Evolutionary conservation across 805 yeast species (phyloP), one percentile per base, ranked within the genome.

Genomic region (Kazachstania bromeliacearum): DNA sequence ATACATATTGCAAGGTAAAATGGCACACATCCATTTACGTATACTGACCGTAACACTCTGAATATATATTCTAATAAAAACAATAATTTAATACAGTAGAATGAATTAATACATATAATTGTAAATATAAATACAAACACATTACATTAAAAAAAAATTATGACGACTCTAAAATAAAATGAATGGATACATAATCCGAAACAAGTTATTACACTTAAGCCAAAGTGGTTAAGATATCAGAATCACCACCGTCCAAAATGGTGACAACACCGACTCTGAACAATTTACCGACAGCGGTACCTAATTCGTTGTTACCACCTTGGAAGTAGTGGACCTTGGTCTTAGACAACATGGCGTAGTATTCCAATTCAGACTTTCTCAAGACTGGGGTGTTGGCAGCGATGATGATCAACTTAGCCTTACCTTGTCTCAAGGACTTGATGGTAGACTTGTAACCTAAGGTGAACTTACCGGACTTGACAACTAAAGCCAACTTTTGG

Each of bases 271-370:
- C 97, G 60, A 92, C 97, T 77, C 96, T 85, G 96, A 92, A 92
- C 65, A 92, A 85, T 74, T 85, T 89, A 88, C 99, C 99, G 75
- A 96, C 89, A 60, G 96, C 95, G 61, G 99, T 92, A 78, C 96
- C 97, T 66, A 89, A 85, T 77, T 89, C 97, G 75, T 89, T 89
- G 96, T 89, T 89, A 71, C 95, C 94, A 78, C 96, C 97, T 73
- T 81, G 92, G 94, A 88, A 92, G 88, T 88, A 94, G 92, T 89
- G 88, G 50, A 71, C 74, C 64, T 77, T 77, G 68, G 96, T 84
- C 85, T 88, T 89, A 68, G 97, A 83, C 70, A 92, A 82, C 98
- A 92, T 89, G 65, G 97, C 96, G 85, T 92, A 92, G 82, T 92
- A 92, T 79, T 92, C 98, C 70, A 92, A 80, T 81, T 92, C 99